A percentile compares a stretch with the other conserved stretches of the same genome.
Conservation (phyloP, 768 basidiomycete species). For the Rhodotorula paludigena region DNA sequence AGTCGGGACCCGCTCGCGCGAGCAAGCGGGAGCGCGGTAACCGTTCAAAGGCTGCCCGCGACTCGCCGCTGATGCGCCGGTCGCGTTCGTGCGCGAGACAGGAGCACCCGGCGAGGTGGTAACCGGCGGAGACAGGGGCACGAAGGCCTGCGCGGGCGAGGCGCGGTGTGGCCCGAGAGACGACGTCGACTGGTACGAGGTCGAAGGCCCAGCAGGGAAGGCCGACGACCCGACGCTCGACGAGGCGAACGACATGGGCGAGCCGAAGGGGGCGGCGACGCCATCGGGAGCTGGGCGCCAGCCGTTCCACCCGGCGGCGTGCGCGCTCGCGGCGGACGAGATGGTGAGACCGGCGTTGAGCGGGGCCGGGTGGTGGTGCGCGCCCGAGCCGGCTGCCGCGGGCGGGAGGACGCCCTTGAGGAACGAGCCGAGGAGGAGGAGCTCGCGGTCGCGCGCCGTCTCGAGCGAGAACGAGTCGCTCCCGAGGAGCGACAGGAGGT, state of each 20-base stretch:
- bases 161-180: no score
- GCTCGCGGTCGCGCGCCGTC: slow-evolving; percentile 7
- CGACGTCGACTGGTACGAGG: neutral
- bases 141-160: neutral
- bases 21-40: slow-evolving; percentile 1
- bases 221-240: neutral
- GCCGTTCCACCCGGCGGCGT: slow-evolving; percentile 1
- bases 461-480: slow-evolving; percentile 10
- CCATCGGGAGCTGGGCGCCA: slow-evolving; percentile 1
- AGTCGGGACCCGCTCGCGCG: slow-evolving; percentile 1
- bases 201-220: neutral
- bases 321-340: neutral
- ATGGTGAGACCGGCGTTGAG: neutral
- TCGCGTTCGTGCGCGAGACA: neutral
- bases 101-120: neutral
- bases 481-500: slow-evolving; percentile 2
- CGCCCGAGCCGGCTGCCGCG: neutral
- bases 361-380: neutral
- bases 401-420: slow-evolving; percentile 7
- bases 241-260: slow-evolving; percentile 16
- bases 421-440: slow-evolving; percentile 5
- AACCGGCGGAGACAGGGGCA: neutral
- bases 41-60: neutral
- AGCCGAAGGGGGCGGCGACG: slow-evolving; percentile 1
- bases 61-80: no score